A percentile compares a stretch with the other conserved stretches of the same genome.
These are phyloP conservation scores for Alternaria hordeiaustralica DNA, from an alignment of 2,329 filamentous ascomycete species.

Conservation along the genomic window DNA sequence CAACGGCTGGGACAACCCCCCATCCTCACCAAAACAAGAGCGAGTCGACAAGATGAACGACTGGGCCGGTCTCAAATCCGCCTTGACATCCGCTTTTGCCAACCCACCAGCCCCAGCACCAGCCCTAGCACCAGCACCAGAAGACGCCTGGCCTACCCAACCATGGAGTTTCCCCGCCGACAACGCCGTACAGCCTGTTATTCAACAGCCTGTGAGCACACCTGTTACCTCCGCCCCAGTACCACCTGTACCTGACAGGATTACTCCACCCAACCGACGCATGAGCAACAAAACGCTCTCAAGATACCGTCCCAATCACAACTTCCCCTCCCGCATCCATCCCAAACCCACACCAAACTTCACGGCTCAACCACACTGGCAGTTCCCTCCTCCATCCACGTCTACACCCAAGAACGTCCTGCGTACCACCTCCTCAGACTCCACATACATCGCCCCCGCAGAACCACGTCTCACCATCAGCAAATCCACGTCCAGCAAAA, in stretches of 20 bases:
- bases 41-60: not conserved
- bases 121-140: not conserved
- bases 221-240: too few relatives aligned
- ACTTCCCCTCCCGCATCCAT: not conserved
- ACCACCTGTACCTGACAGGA: too few relatives aligned
- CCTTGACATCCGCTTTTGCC: not conserved
- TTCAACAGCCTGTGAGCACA: too few relatives aligned
- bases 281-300: constrained; percentile 21
- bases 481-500: too few relatives aligned
- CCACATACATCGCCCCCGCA: constrained; percentile 28
- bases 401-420: not conserved
- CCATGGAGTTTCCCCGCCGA: not conserved
- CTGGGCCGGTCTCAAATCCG: not conserved
- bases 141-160: not conserved
- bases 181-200: not conserved
- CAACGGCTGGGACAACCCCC: not conserved
- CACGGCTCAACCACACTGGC: constrained; percentile 41
- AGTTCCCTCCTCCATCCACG: constrained; percentile 23
- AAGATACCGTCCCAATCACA: constrained; percentile 5
- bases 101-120: not conserved
- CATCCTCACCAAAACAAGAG: not conserved
- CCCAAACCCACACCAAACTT: not conserved
- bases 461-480: constrained; percentile 33
- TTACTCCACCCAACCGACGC: constrained; percentile 1
- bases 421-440: not conserved